Percentiles rank a stretch among this genome's conserved stretches.
Conservation (phyloP, 129 eudicot genomes). For the Tagetes erecta region DNA sequence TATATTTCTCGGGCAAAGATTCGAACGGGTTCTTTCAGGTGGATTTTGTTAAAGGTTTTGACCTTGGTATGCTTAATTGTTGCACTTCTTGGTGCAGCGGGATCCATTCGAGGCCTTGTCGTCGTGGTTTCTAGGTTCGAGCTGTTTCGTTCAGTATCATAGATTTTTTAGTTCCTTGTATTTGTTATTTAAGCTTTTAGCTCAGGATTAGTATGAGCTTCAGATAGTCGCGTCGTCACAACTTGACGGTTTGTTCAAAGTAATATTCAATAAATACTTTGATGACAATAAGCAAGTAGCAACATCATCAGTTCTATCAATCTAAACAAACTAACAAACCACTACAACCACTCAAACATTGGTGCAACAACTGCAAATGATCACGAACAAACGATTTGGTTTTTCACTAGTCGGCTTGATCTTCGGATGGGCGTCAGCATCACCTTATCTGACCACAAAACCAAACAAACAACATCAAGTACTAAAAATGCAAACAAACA, state of each 20-base stretch:
- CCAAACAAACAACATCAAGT: conserved; percentile 38
- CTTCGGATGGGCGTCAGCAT: conserved; percentile 86
- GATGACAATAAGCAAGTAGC: background rate
- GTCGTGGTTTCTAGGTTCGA: conserved; percentile 32
- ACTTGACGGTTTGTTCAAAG: too few relatives aligned
- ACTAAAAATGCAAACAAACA: background rate
- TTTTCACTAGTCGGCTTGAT: conserved; percentile 73
- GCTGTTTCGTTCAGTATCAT: conserved; percentile 43
- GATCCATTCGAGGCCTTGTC: conserved; percentile 36
- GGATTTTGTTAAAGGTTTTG: conserved; percentile 37
- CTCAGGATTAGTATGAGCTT: too few relatives aligned
- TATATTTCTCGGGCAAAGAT: conserved; percentile 47
- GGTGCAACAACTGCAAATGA: conserved; percentile 14
- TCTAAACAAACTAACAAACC: conserved; percentile 22
- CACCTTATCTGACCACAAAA: conserved; percentile 63
- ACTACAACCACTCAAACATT: conserved; percentile 21
- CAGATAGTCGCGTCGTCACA: too few relatives aligned
- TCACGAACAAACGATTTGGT: conserved; percentile 41
- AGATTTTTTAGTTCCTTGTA: background rate
- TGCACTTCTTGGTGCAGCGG: conserved; percentile 36
- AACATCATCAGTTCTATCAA: background rate
- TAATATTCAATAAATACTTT: background rate
- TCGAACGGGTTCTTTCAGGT: conserved; percentile 28
- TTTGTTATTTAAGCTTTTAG: too few relatives aligned
- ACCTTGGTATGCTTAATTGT: conserved; percentile 37